A percentile compares a stretch with the other conserved stretches of the same genome.
These are phyloP conservation scores for Golovinomyces cichoracearum DNA, from an alignment of 2,329 filamentous ascomycete species.

Conservation along the genomic window DNA sequence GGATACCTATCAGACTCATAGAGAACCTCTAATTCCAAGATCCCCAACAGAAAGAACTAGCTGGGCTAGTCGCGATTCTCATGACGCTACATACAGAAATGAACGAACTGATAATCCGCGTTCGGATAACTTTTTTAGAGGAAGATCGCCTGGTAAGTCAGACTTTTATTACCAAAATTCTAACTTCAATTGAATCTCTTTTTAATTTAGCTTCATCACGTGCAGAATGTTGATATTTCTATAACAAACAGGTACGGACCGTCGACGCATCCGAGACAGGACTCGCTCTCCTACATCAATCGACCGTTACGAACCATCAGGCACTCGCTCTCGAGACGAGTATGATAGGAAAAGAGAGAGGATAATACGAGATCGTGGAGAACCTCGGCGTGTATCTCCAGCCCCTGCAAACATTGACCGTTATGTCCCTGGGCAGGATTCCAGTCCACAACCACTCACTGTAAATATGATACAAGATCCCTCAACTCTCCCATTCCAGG, in stretches of 20 bases:
- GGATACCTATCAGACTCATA: slow-evolving; percentile 13
- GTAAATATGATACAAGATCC: slow-evolving; percentile 48
- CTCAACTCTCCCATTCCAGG: slow-evolving; percentile 47
- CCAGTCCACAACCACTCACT: slow-evolving; percentile 22
- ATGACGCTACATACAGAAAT: slow-evolving; percentile 12
- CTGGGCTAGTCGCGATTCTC: slow-evolving; percentile 15
- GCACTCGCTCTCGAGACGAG: slow-evolving; percentile 36
- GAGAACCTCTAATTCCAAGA: slow-evolving; percentile 13
- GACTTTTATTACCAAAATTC: background rate
- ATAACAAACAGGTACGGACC: slow-evolving; percentile 25
- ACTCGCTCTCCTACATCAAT: slow-evolving; percentile 45
- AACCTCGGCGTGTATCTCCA: slow-evolving; percentile 34
- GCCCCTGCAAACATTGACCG: slow-evolving; percentile 49
- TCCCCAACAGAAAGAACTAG: slow-evolving; percentile 15
- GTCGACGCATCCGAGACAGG: slow-evolving; percentile 29
- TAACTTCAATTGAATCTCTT: background rate
- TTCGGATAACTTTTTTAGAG: slow-evolving; percentile 35
- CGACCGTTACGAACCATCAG: slow-evolving; percentile 51
- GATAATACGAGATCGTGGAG: slow-evolving; percentile 19
- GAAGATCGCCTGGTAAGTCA: slow-evolving; percentile 43
- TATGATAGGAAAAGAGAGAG: slow-evolving; percentile 20
- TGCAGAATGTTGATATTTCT: slow-evolving; percentile 4
- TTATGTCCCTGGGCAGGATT: slow-evolving; percentile 53
- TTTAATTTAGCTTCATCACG: background rate
- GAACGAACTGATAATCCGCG: slow-evolving; percentile 18